Evolutionary conservation across 768 basidiomycete species (phyloP), one percentile per base, ranked within the genome.

Genomic region (Tulasnella sp.): DNA sequence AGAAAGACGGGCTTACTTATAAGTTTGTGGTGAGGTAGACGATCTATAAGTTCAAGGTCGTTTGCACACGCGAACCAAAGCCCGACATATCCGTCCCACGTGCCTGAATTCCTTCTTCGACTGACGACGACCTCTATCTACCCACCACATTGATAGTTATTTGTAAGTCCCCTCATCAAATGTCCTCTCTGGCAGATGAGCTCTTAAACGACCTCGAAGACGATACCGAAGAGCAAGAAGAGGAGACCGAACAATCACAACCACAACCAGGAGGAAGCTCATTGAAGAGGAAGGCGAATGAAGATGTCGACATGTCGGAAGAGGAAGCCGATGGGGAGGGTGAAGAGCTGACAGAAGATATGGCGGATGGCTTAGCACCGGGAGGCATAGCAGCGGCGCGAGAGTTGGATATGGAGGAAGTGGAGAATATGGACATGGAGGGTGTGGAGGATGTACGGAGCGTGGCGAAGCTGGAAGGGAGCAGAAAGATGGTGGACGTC

Each of bases 391-490:
- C 90, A 3, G 76, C 87, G 0, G 87, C 87, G 56, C 63, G 61
- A 42, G 93, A 99, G 72, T 75, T 98, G 45, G 92, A 97, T 68
- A 83, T 76, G 27, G 93, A 94, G 64, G 91, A 93, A 60, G 96
- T 98, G 29, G 86, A 92, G 67, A 81, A 83, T 66, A 97, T 97
- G 91, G 91, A 98, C 66, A 73, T 99, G 34, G 82, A 82, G 10
- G 75, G 71, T 25, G 79, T 98, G 52, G 85, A 87, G 66, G 92
- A 97, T 70, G 90, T 98, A 21, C 73, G 75, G 59, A 87, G 84
- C 63, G 83, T 99, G 41, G 92, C 96, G 2, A 92, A 87, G 71
- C 76, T 99, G 21, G 82, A 91, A 51, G 83, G 84, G 11, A 88
- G 91, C 70, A 91, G 85, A 72, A 80, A 82, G 60, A 88, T 98